Base-by-base conservation (phyloP, 345 rosid genomes). In the Capsella bursapastoris region DNA sequence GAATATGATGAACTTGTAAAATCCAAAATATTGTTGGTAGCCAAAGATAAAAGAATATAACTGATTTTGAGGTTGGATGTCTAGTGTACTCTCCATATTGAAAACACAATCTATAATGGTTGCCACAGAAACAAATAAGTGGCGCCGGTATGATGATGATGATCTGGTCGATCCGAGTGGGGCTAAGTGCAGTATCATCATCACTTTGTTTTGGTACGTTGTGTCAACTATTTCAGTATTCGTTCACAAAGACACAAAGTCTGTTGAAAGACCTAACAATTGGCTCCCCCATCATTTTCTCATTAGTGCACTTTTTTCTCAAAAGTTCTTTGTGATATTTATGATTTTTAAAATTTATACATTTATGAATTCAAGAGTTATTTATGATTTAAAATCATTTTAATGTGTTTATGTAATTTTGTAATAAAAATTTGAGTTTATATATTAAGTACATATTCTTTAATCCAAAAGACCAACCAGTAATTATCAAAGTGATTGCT, bases 1-100 rank as follows among this genome's bases (percentile, higher is more conserved):
- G 53, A 40, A 66, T 18, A 40, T 50, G n/a, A 67, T 50, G 31
- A 67, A 67, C 66, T 31, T 67, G 73, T 67, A 74, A 38, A 52
- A 16, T 40, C 14, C 29, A 16, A 16, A 31, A 5, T 13, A 50
- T 72, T 52, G 4, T 57, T 70, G 5, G 9, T 13, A 41, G 44
- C 2, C 13, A 16, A 3, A 43, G 15, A 37, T 25, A 11, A 28
- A 68, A 53, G 11, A 67, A 41, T 63, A 25, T 58, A 55, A 55
- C 13, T 6, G 2, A 27, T 53, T 28, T 53, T 14, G 15, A 45
- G 18, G 18, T 14, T 53, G 58, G 10, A 37, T 37, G 7, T 48
- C 2, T 49, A 4, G 22, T 55, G 18, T 55, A 53, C n/a, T 51
- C 57, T 14, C 2, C 25, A 22, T 22, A 22, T 11, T 15, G 8